phyloP scores from a whole-genome alignment of 352 stramenopile genomes.

The Globisporangium iwayamae region DNA sequence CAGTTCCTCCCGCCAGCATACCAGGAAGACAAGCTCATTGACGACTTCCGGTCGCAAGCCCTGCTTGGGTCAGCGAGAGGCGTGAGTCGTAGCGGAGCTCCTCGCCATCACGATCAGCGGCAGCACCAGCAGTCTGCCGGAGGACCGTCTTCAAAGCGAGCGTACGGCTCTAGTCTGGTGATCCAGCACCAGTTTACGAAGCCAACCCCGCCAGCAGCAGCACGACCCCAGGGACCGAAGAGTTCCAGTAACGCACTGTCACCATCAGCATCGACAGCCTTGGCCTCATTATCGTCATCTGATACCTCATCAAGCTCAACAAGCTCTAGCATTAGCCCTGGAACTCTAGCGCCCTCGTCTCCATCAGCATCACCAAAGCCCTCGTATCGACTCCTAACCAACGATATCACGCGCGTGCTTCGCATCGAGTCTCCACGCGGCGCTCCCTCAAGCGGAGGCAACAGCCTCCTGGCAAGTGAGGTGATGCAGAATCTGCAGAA shows the following conservation, averaged over 20 bases:
- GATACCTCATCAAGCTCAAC: neutral
- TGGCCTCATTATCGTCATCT: neutral
- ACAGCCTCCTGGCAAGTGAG: conserved; percentile 17
- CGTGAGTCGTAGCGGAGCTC: conserved; percentile 5
- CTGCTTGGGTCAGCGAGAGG: conserved; percentile 17
- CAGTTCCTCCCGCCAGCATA: conserved; percentile 52
- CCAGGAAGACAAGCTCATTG: conserved; percentile 30
- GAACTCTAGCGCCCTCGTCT: neutral
- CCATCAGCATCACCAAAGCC: conserved; percentile 8
- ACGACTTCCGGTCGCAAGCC: conserved; percentile 30
- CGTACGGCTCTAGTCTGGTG: conserved; percentile 37
- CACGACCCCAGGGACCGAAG: neutral
- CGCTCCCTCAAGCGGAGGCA: conserved; percentile 14
- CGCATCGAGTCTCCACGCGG: conserved; percentile 38
- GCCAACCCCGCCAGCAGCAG: neutral
- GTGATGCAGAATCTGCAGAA: conserved; percentile 26
- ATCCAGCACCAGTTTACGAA: conserved; percentile 52
- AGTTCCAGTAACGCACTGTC: neutral
- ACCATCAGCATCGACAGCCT: neutral
- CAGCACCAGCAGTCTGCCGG: conserved; percentile 15
- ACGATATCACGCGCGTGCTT: conserved; percentile 45
- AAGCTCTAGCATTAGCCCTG: neutral
- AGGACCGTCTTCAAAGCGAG: conserved; percentile 6
- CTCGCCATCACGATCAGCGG: conserved; percentile 13
- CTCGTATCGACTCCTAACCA: conserved; percentile 50